Evolutionary conservation across 257 asterid genomes (phyloP).

Genomic region (Ophiorrhiza pumila): DNA sequence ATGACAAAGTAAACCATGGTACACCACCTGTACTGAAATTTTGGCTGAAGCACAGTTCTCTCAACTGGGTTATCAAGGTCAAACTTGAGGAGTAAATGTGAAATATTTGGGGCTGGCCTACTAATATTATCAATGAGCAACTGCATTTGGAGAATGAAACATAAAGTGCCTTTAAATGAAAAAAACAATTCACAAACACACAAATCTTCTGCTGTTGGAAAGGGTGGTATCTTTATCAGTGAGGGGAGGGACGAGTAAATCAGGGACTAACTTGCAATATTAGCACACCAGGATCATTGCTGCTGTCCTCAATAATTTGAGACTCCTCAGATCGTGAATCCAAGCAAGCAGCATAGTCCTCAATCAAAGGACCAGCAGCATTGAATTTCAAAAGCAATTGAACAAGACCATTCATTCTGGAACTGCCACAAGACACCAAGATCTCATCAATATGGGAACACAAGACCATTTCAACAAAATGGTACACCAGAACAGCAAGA

Average conservation of each 20-base stretch:
- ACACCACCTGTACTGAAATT: slow-evolving; percentile 81
- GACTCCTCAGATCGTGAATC: slow-evolving; percentile 87
- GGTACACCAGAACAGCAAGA: slow-evolving; percentile 14
- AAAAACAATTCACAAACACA: neutral
- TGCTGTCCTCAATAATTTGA: slow-evolving; percentile 76
- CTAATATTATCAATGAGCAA: slow-evolving; percentile 78
- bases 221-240: neutral
- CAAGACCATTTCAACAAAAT: slow-evolving; percentile 18
- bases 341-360: slow-evolving; percentile 96
- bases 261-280: slow-evolving; percentile 76
- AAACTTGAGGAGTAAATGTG: slow-evolving; percentile 88
- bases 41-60: slow-evolving; percentile 85
- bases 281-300: slow-evolving; percentile 76
- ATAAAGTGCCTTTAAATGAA: neutral
- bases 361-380: slow-evolving; percentile 64
- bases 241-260: slow-evolving; percentile 5
- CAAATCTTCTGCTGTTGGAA: neutral
- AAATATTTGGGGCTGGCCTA: slow-evolving; percentile 82
- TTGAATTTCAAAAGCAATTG: slow-evolving; percentile 76
- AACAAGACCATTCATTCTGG: slow-evolving; percentile 87
- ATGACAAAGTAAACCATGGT: neutral
- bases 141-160: slow-evolving; percentile 46
- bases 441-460: slow-evolving; percentile 6
- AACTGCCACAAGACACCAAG: slow-evolving; percentile 48
- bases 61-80: slow-evolving; percentile 77